Base-by-base conservation (phyloP, 352 stramenopile species). In the Pythium dissotocum region DNA sequence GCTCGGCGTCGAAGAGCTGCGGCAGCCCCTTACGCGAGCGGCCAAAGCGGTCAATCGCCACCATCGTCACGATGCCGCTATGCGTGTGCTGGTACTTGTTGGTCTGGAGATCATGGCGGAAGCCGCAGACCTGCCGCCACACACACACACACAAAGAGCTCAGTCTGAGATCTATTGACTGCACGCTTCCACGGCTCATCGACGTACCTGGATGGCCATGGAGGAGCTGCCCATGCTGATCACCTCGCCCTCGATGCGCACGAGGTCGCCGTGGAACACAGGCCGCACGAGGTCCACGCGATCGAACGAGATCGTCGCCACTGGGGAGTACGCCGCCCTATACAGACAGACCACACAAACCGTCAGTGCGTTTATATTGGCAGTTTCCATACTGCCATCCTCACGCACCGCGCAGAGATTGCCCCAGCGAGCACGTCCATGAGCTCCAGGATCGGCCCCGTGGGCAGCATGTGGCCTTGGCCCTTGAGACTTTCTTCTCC, bases 221-320 rank as follows among this genome's bases (percentile, higher is more conserved):
- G 73, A 77, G 21, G 73, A 77, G 60, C 60, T 76, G 52, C 63
- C 69, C 46, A 70, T 75, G 63, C 65, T 76, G 35, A 80, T 63
- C 16, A 80, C 67, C n/a, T 74, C 63, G 24, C 59, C 70, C 55
- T 80, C 73, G 12, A 80, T 61, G 26, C 69, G 73, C 61, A 80
- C 71, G 18, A 80, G 61, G 26, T 80, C 73, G 35, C 73, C 73
- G 57, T 80, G 73, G 55, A 70, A 80, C 38, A 80, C 70, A 24
- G 73, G 73, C 36, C 71, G 64, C 61, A 77, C 51, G 18, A 76
- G 64, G 9, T 80, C 73, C 28, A 80, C 70, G 40, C 67, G 66
- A 28, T 80, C 73, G 38, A 80, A 80, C 58, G 67, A 76, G 60
- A 80, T 73, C 10, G 73, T 80, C 32, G 70, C 73, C 16, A 49